Base-by-base conservation (phyloP, 192 early-diverging fungal genomes). In the Backusella psychrophila region DNA sequence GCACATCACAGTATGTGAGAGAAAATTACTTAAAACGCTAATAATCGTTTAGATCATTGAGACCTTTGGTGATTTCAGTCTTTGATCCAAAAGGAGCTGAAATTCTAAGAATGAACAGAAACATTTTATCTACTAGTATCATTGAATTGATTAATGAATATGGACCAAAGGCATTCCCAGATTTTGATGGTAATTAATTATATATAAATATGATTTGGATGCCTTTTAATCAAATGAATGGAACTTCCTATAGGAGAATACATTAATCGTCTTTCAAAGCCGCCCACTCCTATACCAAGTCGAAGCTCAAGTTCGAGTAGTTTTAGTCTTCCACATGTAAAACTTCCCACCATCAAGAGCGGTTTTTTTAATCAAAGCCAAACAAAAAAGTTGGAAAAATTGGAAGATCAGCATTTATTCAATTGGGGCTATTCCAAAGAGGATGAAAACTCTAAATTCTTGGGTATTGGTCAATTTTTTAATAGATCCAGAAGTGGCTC, bases 121-220 rank as follows among this genome's bases (percentile, higher is more conserved):
- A 88, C 34, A 82, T 92, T 63, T 86, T 98, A 7, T 89, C 92
- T n/a, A 86, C 82, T 42, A 87, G 92, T 56, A 89, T 98, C 56
- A 94, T 90, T 19, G 86, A 89, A 1, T 75, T 95, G 36, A 93
- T 98, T 70, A 93, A 95, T 46, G 95, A 96, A 73, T 88, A 96
- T 26, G 96, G 92, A 2, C 93, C 93, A 2, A 88, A 92, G 71
- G 89, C 91, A 46, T 94, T 90, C 71, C 87, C 88, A 3, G 91
- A 94, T 75, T 94, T 94, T 78, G 86, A 89, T 74, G 83, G 79
- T 80, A 75, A 75, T 31, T 31, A 71, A 11, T 4, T 33, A 73
- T 26, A 75, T 17, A n/a, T 26, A 12, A 17, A 23, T 56, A 49
- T 69, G 14, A 15, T 9, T 42, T 44, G 63, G 17, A 11, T 65